Conservation (phyloP, 305 asterid species). For the Caryopteris hybrid region DNA sequence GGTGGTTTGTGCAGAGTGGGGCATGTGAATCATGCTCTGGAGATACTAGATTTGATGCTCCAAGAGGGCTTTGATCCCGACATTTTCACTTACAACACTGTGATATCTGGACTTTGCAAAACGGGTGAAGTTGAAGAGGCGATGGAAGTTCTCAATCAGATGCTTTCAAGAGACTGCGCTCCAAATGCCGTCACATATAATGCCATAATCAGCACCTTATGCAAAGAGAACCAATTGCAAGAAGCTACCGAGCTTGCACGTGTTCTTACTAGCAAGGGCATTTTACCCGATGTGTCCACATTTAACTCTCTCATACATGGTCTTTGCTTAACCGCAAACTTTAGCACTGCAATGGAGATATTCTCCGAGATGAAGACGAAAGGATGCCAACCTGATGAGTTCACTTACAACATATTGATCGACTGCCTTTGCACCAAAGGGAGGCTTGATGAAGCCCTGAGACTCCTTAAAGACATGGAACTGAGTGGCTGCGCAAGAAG, state of each 20-base stretch:
- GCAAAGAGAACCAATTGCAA: slow-evolving; percentile 67
- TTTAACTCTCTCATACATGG: slow-evolving; percentile 85
- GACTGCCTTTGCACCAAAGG: slow-evolving; percentile 67
- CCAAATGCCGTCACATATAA: slow-evolving; percentile 78
- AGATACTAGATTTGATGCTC: slow-evolving; percentile 77
- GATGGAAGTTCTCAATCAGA: slow-evolving; percentile 62
- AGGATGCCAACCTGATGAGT: slow-evolving; percentile 87
- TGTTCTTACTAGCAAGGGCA: slow-evolving; percentile 47
- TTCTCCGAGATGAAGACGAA: slow-evolving; percentile 66
- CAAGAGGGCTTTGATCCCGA: slow-evolving; percentile 83
- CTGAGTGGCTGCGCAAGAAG: slow-evolving; percentile 67
- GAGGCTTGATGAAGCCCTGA: slow-evolving; percentile 60
- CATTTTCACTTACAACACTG: slow-evolving; percentile 58
- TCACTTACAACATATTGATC: slow-evolving; percentile 78
- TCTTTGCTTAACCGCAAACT: slow-evolving; percentile 51
- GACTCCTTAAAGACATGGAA: slow-evolving; percentile 78
- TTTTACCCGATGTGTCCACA: slow-evolving; percentile 68
- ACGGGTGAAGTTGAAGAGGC: slow-evolving; percentile 69
- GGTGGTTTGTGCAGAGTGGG: slow-evolving; percentile 77
- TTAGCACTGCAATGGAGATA: slow-evolving; percentile 49
- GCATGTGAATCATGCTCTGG: slow-evolving; percentile 69
- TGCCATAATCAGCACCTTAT: slow-evolving; percentile 64
- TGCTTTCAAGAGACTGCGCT: slow-evolving; percentile 63
- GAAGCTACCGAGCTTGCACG: slow-evolving; percentile 78
- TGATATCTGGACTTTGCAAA: slow-evolving; percentile 83